Base-by-base conservation (phyloP, 805 yeast species). In the Ogataea methylovora region DNA sequence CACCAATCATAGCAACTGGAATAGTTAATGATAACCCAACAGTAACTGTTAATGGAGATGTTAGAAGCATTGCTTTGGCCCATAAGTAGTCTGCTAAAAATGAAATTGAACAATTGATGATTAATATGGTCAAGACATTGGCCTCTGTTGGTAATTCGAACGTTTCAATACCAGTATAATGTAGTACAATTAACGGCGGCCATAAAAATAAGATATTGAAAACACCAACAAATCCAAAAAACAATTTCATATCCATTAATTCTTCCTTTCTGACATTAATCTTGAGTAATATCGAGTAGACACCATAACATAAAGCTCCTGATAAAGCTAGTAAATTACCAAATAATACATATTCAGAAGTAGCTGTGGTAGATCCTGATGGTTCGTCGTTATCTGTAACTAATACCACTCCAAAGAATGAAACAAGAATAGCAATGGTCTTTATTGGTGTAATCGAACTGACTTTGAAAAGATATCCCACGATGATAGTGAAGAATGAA, bases 181-280 rank as follows among this genome's bases (percentile, higher is more conserved):
- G 74, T 37, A 90, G 67, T 1, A 84, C 37, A 0, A 86, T 34
- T 8, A 92, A 52, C 5, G 86, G 58, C 3, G 98, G 97, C 96
- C 97, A 87, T 29, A 88, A 54, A 9, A 78, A 56, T 0, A 85
- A 46, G 8, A 82, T 51, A 43, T 87, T 84, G 62, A 81, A 83
- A 5, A 90, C 61, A 1, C 98, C 98, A 17, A 92, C 97, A 58
- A 84, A 88, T 0, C 97, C 98, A 53, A 92, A 88, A 50, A 92
- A 92, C 24, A 88, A 65, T 53, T 79, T 83, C 66, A 94, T 85
- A 54, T 92, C 81, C 29, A 92, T 67, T 33, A 82, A 63, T 12
- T 81, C 67, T 52, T 90, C 97, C 37, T 76, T 77, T 30, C 72
- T 70, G 15, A 88, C 84, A 47, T 71, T 74, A 45, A 71, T 65